Conservation (phyloP, 345 rosid species). For the Lagerstroemia speciosa region DNA sequence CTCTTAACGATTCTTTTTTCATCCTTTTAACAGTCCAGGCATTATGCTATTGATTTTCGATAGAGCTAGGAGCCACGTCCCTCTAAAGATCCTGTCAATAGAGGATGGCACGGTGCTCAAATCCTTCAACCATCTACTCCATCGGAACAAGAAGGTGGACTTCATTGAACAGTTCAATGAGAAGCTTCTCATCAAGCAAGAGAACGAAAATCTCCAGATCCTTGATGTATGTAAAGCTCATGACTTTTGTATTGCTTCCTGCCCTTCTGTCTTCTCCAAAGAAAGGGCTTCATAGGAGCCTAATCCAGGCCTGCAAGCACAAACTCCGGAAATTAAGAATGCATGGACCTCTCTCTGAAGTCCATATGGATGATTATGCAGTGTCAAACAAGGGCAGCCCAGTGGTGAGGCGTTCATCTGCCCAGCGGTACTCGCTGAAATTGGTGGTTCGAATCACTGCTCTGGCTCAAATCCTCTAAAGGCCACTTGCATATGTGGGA, state of each 20-base stretch:
- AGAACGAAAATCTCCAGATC: slow-evolving; percentile 94
- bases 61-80: slow-evolving; percentile 67
- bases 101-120: slow-evolving; percentile 98
- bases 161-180: slow-evolving; percentile 97
- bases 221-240: slow-evolving; percentile 60
- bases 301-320: background rate
- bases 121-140: slow-evolving; percentile 81
- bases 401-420: no score
- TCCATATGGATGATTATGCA: background rate
- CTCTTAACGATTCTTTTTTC: slow-evolving; percentile 4
- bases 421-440: no score
- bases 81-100: slow-evolving; percentile 78
- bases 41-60: slow-evolving; percentile 90
- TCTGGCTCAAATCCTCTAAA: no score
- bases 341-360: background rate
- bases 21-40: slow-evolving; percentile 60
- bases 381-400: background rate
- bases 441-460: no score
- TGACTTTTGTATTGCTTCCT: background rate
- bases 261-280: background rate
- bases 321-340: background rate
- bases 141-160: slow-evolving; percentile 93
- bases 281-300: background rate
- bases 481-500: no score
- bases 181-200: slow-evolving; percentile 98